phyloP scores from a whole-genome alignment of 2,329 filamentous ascomycete species.

The Alternaria arbusti region DNA sequence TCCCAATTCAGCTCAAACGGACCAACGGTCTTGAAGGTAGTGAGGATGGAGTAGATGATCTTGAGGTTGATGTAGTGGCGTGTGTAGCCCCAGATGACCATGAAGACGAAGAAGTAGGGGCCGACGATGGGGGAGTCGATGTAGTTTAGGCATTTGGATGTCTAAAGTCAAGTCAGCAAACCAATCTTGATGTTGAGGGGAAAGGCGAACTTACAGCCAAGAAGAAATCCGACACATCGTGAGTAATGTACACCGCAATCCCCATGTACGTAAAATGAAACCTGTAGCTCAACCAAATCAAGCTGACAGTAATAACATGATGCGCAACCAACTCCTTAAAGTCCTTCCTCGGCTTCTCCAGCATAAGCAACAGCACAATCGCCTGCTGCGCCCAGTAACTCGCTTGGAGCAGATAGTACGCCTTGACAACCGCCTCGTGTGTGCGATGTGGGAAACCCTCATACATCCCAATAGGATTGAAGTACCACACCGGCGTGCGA shows the following conservation, averaged over 20 bases:
- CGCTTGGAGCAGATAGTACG: conserved; percentile 93
- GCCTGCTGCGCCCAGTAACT: conserved; percentile 96
- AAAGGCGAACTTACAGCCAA: conserved; percentile 70
- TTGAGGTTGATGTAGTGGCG: conserved; percentile 84
- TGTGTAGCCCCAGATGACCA: conserved; percentile 84
- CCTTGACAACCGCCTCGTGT: conserved; percentile 84
- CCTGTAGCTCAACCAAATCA: conserved; percentile 87
- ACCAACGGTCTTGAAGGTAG: conserved; percentile 75
- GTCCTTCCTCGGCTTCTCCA: conserved; percentile 94
- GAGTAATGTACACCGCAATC: conserved; percentile 89
- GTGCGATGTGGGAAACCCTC: conserved; percentile 83
- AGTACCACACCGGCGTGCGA: conserved; percentile 92
- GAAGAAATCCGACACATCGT: conserved; percentile 96
- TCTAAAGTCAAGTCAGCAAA: conserved; percentile 58
- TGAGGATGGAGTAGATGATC: conserved; percentile 77
- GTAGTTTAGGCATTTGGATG: conserved; percentile 92
- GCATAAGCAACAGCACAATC: conserved; percentile 81
- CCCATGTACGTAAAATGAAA: conserved; percentile 98
- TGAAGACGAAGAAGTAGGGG: conserved; percentile 85
- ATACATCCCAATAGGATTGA: conserved; percentile 90
- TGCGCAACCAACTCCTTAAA: conserved; percentile 92
- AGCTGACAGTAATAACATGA: conserved; percentile 83
- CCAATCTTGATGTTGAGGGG: neutral
- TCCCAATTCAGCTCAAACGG: conserved; percentile 80
- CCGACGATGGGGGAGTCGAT: conserved; percentile 78